Conservation (phyloP, 2,329 filamentous ascomycete genomes). For the Fusarium sp. region DNA sequence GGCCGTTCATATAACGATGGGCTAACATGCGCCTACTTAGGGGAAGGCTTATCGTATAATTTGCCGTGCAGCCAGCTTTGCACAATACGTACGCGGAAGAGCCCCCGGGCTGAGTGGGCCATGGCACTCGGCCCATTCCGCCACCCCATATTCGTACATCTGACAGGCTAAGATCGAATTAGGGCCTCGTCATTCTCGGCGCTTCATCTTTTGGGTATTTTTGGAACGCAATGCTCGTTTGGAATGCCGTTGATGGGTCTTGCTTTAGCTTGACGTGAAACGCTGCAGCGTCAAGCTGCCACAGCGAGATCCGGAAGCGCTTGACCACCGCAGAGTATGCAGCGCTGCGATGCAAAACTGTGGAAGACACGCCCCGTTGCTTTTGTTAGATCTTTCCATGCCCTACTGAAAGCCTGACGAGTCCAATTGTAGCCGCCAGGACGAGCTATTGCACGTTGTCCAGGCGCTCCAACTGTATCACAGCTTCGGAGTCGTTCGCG, state of each 20-base stretch:
- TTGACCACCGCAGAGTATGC: neutral
- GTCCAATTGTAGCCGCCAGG: neutral
- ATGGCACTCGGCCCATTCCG: neutral
- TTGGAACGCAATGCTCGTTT: neutral
- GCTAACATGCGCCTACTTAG: neutral
- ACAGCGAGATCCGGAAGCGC: neutral
- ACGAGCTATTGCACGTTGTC: neutral
- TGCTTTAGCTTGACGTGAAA: neutral
- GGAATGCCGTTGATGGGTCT: neutral
- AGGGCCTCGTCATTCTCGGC: neutral
- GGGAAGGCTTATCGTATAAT: neutral
- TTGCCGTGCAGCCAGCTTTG: neutral
- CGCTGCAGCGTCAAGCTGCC: neutral
- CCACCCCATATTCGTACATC: neutral
- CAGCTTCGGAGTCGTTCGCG: neutral
- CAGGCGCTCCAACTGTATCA: neutral
- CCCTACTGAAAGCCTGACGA: neutral
- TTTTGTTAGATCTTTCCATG: neutral
- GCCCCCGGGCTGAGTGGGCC: neutral
- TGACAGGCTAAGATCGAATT: neutral
- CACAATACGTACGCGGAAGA: neutral
- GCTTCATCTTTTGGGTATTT: neutral
- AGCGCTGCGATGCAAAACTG: neutral
- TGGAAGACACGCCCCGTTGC: neutral
- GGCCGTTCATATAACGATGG: neutral